phyloP scores from a whole-genome alignment of 805 yeast species.

The Cyberlindnera samutprakarnensis region DNA sequence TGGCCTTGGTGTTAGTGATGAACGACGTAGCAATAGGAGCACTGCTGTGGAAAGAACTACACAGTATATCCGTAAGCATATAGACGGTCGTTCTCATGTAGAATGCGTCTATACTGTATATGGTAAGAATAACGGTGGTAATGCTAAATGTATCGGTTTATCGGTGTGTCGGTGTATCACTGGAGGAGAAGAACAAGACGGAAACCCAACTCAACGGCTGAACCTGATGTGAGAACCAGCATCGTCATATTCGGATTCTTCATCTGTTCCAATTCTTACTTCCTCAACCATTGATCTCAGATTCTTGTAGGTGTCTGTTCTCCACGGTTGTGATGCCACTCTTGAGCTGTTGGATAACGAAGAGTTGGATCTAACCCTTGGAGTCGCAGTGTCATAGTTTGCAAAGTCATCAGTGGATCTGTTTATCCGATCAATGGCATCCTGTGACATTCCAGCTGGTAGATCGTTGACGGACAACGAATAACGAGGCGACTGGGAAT shows the following conservation, averaged over 20 bases:
- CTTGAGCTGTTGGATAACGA: neutral
- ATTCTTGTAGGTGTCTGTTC: slow-evolving; percentile 1
- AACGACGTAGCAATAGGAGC: too few relatives aligned
- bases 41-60: too few relatives aligned
- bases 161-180: too few relatives aligned
- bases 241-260: neutral
- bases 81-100: too few relatives aligned
- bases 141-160: too few relatives aligned
- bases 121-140: too few relatives aligned
- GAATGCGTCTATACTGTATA: too few relatives aligned
- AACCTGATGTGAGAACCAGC: too few relatives aligned
- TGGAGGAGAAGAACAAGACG: neutral
- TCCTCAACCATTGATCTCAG: slow-evolving; percentile 1
- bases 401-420: neutral
- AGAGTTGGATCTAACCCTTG: slow-evolving; percentile 1
- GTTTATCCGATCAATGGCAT: slow-evolving; percentile 7
- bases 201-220: too few relatives aligned
- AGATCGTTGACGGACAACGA: slow-evolving; percentile 6
- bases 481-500: slow-evolving; percentile 6
- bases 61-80: too few relatives aligned
- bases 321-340: neutral
- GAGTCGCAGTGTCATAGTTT: neutral
- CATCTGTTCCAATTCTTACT: neutral
- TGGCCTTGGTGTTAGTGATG: too few relatives aligned
- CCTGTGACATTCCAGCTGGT: slow-evolving; percentile 7